Evolutionary conservation across 2,329 filamentous ascomycete genomes (phyloP).

Genomic region (Colletotrichum sp.): DNA sequence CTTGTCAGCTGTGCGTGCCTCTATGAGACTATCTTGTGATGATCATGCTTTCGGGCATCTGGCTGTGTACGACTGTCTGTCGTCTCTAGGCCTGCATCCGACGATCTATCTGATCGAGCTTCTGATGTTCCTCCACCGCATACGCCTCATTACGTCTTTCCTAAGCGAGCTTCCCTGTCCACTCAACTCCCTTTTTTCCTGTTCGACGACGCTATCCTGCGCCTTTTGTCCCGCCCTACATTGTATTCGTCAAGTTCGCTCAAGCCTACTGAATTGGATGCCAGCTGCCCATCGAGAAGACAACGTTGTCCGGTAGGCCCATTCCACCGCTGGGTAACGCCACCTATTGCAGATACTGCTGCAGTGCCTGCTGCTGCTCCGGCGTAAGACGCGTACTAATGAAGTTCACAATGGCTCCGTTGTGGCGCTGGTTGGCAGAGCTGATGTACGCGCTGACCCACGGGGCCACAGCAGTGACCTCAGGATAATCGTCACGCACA

Average conservation of each 20-base stretch:
- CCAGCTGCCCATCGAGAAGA: conserved; percentile 12
- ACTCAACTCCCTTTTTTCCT: background rate
- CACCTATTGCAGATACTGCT: conserved; percentile 52
- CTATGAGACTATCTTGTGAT: background rate
- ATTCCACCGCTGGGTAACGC: background rate
- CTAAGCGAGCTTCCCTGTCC: background rate
- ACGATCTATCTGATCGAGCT: background rate
- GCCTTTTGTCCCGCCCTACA: background rate
- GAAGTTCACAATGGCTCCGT: conserved; percentile 73
- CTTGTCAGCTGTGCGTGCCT: background rate
- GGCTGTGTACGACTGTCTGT: background rate
- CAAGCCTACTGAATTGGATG: background rate
- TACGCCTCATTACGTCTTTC: background rate
- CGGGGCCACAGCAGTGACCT: conserved; percentile 79
- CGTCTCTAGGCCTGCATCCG: background rate
- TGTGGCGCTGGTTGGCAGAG: conserved; percentile 76
- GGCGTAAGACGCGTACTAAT: conserved; percentile 73
- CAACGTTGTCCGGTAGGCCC: conserved; percentile 4
- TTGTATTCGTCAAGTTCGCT: background rate
- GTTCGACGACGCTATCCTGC: background rate
- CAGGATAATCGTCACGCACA: conserved; percentile 81
- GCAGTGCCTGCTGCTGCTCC: conserved; percentile 61
- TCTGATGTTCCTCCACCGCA: background rate
- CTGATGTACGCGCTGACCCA: conserved; percentile 86
- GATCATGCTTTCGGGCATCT: background rate